These are phyloP conservation scores for Paramyrothecium sp. DNA, from an alignment of 2,329 filamentous ascomycete genomes.

Conservation along the genomic window DNA sequence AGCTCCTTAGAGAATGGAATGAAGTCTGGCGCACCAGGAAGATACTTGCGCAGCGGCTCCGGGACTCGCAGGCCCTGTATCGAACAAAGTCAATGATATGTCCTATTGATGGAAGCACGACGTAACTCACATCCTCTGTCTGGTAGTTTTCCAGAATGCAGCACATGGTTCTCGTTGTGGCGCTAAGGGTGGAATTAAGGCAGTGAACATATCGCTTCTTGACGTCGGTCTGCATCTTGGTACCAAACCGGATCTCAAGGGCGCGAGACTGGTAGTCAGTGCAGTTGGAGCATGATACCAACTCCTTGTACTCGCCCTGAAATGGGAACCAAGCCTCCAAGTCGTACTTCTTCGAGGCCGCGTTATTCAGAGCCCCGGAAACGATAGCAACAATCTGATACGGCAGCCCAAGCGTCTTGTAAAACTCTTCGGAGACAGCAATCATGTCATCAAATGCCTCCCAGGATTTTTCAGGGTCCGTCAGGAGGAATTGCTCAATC, in stretches of 20 bases:
- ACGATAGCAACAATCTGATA: slow-evolving; percentile 94
- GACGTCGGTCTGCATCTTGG: slow-evolving; percentile 79
- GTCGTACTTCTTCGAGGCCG: slow-evolving; percentile 83
- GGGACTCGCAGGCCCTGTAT: slow-evolving; percentile 73
- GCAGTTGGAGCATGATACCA: slow-evolving; percentile 97
- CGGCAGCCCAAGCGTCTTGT: slow-evolving; percentile 82
- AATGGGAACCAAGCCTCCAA: slow-evolving; percentile 96
- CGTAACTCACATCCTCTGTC: slow-evolving; percentile 68
- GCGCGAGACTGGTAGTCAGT: slow-evolving; percentile 95
- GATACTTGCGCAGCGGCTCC: slow-evolving; percentile 81
- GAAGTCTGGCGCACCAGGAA: slow-evolving; percentile 86
- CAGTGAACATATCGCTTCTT: slow-evolving; percentile 94
- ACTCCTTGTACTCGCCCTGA: slow-evolving; percentile 97
- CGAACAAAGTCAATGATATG: background rate
- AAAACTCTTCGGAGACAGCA: slow-evolving; percentile 86
- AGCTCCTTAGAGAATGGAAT: slow-evolving; percentile 85
- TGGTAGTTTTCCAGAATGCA: slow-evolving; percentile 98
- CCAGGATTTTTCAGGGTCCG: slow-evolving; percentile 89
- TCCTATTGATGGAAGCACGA: background rate
- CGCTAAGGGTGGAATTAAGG: slow-evolving; percentile 85
- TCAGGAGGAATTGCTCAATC: slow-evolving; percentile 76
- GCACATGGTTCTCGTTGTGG: slow-evolving; percentile 89
- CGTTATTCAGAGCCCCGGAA: slow-evolving; percentile 86
- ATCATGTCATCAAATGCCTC: slow-evolving; percentile 95
- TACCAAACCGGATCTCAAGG: slow-evolving; percentile 87